phyloP scores from a whole-genome alignment of 371 early-diverging fungal species.

The Actinomucor elegans region DNA sequence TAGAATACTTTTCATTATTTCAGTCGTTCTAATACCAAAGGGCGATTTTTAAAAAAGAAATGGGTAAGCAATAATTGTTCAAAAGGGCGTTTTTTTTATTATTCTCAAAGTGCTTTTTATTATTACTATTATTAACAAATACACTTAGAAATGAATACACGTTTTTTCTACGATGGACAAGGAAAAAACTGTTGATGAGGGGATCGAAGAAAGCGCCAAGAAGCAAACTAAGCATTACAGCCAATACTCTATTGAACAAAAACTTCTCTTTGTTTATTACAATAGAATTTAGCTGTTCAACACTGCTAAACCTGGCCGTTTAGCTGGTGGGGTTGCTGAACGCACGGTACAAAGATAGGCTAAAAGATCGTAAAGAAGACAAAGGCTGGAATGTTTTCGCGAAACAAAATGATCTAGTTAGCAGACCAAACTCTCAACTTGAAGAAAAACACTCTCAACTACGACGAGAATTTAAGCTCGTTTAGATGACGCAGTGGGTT shows the following conservation, averaged over 20 bases:
- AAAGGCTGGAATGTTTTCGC: conserved; percentile 19
- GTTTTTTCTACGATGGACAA: too few relatives aligned
- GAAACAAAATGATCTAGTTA: conserved; percentile 16
- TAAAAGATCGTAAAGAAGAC: conserved; percentile 17
- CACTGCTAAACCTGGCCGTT: conserved; percentile 11
- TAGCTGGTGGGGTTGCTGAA: conserved; percentile 16
- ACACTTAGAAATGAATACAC: too few relatives aligned
- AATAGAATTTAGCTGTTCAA: conserved; percentile 13
- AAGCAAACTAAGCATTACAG: conserved; percentile 12
- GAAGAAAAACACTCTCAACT: conserved; percentile 14
- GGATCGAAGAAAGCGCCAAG: too few relatives aligned
- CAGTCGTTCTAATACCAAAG: too few relatives aligned
- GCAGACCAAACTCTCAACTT: conserved; percentile 16
- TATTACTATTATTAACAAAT: too few relatives aligned
- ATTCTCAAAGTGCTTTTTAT: too few relatives aligned
- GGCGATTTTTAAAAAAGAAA: too few relatives aligned
- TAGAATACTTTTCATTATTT: too few relatives aligned
- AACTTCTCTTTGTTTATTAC: conserved; percentile 18
- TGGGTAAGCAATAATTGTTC: too few relatives aligned
- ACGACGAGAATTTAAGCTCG: conserved; percentile 13
- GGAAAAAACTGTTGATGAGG: too few relatives aligned
- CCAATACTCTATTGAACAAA: conserved; percentile 16
- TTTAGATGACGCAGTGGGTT: conserved; percentile 14
- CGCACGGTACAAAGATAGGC: conserved; percentile 18
- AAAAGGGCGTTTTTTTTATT: too few relatives aligned